A percentile compares a stretch with the other conserved stretches of the same genome.
These are phyloP conservation scores for Lachnellula subtilissima DNA, from an alignment of 2,329 filamentous ascomycete species.

Conservation along the genomic window DNA sequence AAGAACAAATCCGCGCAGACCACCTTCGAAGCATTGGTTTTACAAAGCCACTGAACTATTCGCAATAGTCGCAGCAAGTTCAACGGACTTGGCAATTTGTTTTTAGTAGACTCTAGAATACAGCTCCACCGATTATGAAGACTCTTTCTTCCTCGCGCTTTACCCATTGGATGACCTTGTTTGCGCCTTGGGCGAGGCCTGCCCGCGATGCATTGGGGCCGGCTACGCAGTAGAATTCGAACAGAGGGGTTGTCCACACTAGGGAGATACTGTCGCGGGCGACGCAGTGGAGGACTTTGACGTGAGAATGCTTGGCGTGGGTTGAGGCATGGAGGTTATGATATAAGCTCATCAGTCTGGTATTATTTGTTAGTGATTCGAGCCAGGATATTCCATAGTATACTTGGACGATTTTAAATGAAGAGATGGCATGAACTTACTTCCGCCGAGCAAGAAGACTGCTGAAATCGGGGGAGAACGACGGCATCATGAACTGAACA, in stretches of 20 bases:
- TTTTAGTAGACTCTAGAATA: constrained; percentile 44
- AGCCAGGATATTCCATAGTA: neutral
- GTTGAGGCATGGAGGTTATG: constrained; percentile 76
- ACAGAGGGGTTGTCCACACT: constrained; percentile 85
- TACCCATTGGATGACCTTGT: constrained; percentile 87
- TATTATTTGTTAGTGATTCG: constrained; percentile 4
- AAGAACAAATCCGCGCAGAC: neutral
- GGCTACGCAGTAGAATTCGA: constrained; percentile 94
- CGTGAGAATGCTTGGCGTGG: constrained; percentile 77
- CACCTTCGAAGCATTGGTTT: neutral
- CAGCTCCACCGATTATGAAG: constrained; percentile 97
- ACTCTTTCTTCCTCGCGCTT: constrained; percentile 86
- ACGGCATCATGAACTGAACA: constrained; percentile 92
- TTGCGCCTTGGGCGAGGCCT: constrained; percentile 77
- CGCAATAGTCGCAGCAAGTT: neutral
- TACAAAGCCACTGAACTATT: neutral
- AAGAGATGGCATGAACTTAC: constrained; percentile 32
- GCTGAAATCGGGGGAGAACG: constrained; percentile 65
- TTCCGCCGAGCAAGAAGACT: constrained; percentile 57
- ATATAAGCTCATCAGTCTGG: constrained; percentile 74
- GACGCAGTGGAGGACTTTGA: constrained; percentile 81
- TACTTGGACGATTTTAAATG: neutral
- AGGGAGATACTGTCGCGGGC: constrained; percentile 72
- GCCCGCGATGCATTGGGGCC: constrained; percentile 62
- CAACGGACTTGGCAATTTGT: neutral